Percentiles rank a stretch among this genome's conserved stretches.
Evolutionary conservation across 495 filamentous ascomycete genomes (phyloP).

Genomic region (Penicillium chermesinum): DNA sequence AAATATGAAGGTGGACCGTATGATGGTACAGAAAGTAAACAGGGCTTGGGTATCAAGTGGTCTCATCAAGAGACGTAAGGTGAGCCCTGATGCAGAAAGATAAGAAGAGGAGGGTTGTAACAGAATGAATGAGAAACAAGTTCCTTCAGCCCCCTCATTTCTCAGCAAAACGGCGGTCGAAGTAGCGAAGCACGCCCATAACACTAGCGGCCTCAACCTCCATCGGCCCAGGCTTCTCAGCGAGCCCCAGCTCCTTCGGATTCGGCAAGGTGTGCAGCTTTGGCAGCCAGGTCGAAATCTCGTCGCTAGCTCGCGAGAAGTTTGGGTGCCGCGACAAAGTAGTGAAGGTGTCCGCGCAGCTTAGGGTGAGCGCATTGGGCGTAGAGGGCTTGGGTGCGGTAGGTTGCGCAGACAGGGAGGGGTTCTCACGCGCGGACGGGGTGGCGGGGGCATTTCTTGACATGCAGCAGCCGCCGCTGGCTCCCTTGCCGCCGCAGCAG

Average conservation of each 20-base stretch:
- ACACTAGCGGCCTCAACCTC: conserved; percentile 84
- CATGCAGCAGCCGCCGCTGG: conserved; percentile 51
- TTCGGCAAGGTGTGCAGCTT: conserved; percentile 59
- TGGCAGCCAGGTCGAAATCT: conserved; percentile 69
- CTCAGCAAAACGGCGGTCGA: conserved; percentile 68
- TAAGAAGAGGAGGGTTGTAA: conserved; percentile 7
- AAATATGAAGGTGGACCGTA: conserved; percentile 12
- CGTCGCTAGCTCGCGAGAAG: conserved; percentile 69
- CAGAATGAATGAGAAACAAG: not conserved
- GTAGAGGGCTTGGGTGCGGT: conserved; percentile 24
- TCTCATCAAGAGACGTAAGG: conserved; percentile 6
- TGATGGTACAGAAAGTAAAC: conserved; percentile 30
- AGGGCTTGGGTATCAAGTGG: conserved; percentile 40
- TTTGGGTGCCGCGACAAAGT: conserved; percentile 75
- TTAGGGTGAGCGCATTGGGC: conserved; percentile 39
- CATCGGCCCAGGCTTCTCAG: conserved; percentile 28
- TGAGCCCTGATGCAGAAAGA: conserved; percentile 19
- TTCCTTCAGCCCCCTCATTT: conserved; percentile 24
- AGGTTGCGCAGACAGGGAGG: conserved; percentile 22
- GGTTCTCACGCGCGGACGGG: conserved; percentile 24
- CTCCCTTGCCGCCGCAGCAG: conserved; percentile 48
- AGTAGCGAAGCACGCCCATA: conserved; percentile 76
- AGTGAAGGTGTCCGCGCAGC: conserved; percentile 77
- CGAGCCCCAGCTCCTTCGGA: conserved; percentile 31
- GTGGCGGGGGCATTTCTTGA: conserved; percentile 28